Percentiles rank a stretch among this genome's conserved stretches.
Evolutionary conservation across 345 rosid species (phyloP).

Genomic region (Citrus hindsii): DNA sequence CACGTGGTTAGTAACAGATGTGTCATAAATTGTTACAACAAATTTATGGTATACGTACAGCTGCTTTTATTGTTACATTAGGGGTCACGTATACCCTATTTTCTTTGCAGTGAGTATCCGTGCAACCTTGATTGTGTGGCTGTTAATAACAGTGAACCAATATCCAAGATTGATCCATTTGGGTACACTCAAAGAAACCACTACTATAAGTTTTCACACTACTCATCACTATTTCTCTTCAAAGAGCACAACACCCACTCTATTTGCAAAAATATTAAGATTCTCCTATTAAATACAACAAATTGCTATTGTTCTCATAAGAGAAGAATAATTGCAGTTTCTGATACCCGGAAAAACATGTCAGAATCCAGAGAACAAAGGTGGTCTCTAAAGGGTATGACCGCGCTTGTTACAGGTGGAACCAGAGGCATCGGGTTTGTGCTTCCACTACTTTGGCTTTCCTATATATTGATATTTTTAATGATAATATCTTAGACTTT

Average conservation of each 20-base stretch:
- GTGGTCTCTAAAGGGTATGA: slow-evolving; percentile 26
- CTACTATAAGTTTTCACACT: slow-evolving; percentile 18
- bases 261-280: too few relatives aligned
- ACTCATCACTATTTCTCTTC: not conserved
- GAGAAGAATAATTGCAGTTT: not conserved
- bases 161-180: slow-evolving; percentile 13
- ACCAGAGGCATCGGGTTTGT: slow-evolving; percentile 28
- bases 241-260: not conserved
- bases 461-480: not conserved
- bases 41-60: too few relatives aligned
- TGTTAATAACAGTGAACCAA: slow-evolving; percentile 16
- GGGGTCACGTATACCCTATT: too few relatives aligned
- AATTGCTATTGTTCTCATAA: not conserved
- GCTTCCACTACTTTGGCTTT: not conserved
- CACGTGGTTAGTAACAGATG: too few relatives aligned
- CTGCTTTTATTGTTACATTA: too few relatives aligned
- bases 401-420: slow-evolving; percentile 30
- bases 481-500: not conserved
- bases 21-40: too few relatives aligned
- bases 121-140: slow-evolving; percentile 48
- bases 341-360: not conserved
- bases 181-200: slow-evolving; percentile 22
- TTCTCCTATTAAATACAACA: not conserved
- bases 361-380: not conserved
- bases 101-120: not conserved